Base-by-base conservation (phyloP, 2,329 filamentous ascomycete genomes). In the Hypoxylon sp. region DNA sequence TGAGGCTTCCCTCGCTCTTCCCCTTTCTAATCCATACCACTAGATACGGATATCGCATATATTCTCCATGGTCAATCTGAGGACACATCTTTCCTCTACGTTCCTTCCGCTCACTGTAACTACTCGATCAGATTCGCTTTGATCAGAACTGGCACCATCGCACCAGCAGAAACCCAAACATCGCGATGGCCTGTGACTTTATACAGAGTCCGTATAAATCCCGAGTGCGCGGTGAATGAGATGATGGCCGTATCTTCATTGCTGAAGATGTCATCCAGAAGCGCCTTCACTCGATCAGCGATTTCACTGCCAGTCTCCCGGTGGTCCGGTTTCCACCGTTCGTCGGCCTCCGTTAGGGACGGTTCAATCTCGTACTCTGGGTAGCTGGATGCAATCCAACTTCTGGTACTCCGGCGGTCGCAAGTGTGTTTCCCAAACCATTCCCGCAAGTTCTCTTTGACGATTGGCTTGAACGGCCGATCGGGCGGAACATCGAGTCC, bases 371-470 rank as follows among this genome's bases (percentile, higher is more conserved):
- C 68, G 71, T 82, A 89, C 18, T 71, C 72, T 0, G 86, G 86
- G 65, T 84, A 89, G 30, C 79, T 77, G 12, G 77, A 65, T 1
- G 75, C 75, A 64, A 90, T 87, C 72, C 79, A 83, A 0, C 80
- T 78, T 44, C 78, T 80, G 6, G 78, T 74, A 51, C 82, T 82
- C 14, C 87, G 80, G 14, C 84, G 81, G 73, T 90, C 87, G 72
- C 88, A 90, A 0, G 87, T 89, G 72, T 90, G 87, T 56, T 84
- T 79, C 7, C 85, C 87, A 61, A 88, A 81, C 2, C 84, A 83
- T 73, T 91, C 88, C 18, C 88, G 80, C 12, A 89, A 78, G 3
- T 82, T 73, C 61, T 90, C 87, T 72, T 87, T 89, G 71, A 90
- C 76, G 1, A 81, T 76, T 0, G 86, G 86, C 4, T 74, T 76